These are phyloP conservation scores for Komagataella mondaviorum DNA, from an alignment of 805 yeast genomes.

Conservation along the genomic window DNA sequence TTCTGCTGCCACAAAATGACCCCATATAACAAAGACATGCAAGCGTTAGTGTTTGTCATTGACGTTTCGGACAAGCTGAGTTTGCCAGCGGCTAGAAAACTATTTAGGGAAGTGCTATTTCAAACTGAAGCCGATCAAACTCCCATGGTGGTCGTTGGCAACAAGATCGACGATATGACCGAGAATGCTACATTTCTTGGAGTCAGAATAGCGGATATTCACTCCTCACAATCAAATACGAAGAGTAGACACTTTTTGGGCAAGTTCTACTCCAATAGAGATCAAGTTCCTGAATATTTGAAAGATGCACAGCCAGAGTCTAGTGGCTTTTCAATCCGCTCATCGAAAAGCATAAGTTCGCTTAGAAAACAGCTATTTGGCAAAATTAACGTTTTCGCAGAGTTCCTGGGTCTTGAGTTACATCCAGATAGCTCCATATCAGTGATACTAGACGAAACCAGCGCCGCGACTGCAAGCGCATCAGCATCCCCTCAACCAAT, in stretches of 20 bases:
- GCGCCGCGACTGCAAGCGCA: not conserved
- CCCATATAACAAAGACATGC: not conserved
- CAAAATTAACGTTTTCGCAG: not conserved
- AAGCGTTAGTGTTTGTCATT: constrained; percentile 11
- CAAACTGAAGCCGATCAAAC: constrained; percentile 7
- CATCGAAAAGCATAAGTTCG: not conserved
- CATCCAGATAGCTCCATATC: not conserved
- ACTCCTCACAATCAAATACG: not conserved
- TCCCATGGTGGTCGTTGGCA: constrained; percentile 16
- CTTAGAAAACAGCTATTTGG: not conserved
- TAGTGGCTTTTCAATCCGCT: not conserved
- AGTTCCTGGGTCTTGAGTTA: not conserved
- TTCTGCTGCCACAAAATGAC: not conserved
- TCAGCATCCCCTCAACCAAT: not conserved
- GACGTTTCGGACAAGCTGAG: constrained; percentile 17
- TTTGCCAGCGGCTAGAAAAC: constrained; percentile 9
- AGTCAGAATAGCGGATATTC: not conserved
- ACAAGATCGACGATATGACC: constrained; percentile 11
- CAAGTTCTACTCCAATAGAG: not conserved
- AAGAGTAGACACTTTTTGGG: not conserved
- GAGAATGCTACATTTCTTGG: constrained; percentile 6
- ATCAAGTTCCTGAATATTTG: not conserved
- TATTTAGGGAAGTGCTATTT: constrained; percentile 9
- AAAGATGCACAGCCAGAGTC: not conserved
- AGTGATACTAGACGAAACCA: not conserved